Evolutionary conservation across 371 early-diverging fungal species (phyloP).

Genomic region (Mortierella sp.): DNA sequence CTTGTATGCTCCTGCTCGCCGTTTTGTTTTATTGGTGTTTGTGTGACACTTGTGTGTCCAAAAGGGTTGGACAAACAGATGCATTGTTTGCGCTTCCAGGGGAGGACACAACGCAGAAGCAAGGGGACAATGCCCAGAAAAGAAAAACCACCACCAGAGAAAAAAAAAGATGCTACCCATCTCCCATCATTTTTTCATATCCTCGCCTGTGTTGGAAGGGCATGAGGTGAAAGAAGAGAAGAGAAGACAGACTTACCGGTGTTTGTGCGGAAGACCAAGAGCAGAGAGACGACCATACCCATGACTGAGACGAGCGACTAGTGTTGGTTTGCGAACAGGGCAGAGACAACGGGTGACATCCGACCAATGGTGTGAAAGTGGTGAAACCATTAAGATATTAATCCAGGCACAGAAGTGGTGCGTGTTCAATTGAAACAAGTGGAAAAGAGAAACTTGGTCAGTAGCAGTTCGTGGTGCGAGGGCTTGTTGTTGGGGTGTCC

Average conservation of each 20-base stretch:
- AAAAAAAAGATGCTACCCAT: too few relatives aligned
- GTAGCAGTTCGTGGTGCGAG: not conserved
- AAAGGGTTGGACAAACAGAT: not conserved
- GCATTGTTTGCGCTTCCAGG: not conserved
- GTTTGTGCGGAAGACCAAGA: conserved; percentile 85
- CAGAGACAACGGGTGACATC: not conserved
- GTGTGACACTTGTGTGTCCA: conserved; percentile 1
- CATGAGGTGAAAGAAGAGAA: not conserved
- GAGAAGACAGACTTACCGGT: conserved; percentile 56
- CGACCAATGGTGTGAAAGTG: not conserved
- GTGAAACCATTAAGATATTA: conserved; percentile 12
- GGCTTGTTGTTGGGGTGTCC: not conserved
- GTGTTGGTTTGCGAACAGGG: too few relatives aligned
- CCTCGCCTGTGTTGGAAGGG: not conserved
- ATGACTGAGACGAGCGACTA: conserved; percentile 64
- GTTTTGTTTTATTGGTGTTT: not conserved
- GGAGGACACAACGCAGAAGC: not conserved
- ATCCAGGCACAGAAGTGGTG: not conserved
- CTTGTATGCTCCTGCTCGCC: not conserved
- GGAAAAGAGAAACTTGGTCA: not conserved
- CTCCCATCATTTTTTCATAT: too few relatives aligned
- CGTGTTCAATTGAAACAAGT: not conserved
- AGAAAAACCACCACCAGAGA: not conserved
- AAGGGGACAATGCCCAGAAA: not conserved
- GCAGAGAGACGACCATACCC: conserved; percentile 73